Conservation (phyloP, 2,329 filamentous ascomycete genomes). For the Piedraia hortae region DNA sequence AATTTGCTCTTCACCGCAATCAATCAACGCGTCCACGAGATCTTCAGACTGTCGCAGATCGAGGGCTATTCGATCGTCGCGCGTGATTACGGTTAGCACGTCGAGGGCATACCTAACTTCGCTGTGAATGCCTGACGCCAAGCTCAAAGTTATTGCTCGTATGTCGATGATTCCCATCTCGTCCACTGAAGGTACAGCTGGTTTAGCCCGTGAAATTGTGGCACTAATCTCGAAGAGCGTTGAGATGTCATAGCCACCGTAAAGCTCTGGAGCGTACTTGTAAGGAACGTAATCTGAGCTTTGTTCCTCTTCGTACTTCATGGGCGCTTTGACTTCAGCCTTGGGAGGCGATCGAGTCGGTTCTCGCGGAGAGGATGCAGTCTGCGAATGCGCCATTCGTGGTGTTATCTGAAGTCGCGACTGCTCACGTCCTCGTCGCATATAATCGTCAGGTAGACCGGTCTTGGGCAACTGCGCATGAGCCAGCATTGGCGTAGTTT, state of each 20-base stretch:
- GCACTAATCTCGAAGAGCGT: constrained; percentile 35
- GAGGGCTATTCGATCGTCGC: constrained; percentile 33
- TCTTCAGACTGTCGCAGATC: constrained; percentile 58
- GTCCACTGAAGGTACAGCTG: constrained; percentile 42
- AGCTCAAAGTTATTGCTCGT: constrained; percentile 60
- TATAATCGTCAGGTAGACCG: constrained; percentile 18
- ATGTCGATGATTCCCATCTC: constrained; percentile 80
- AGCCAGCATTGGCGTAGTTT: constrained; percentile 19
- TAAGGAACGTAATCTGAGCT: constrained; percentile 10
- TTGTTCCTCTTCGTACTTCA: constrained; percentile 12
- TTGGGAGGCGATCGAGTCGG: constrained; percentile 3
- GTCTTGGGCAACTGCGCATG: constrained; percentile 22
- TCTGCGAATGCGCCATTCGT: too few species aligned
- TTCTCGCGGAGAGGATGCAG: constrained; percentile 11
- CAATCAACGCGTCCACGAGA: constrained; percentile 60
- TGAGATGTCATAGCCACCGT: constrained; percentile 46
- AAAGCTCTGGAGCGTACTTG: constrained; percentile 6
- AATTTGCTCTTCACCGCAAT: constrained; percentile 72
- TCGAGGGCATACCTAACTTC: constrained; percentile 82
- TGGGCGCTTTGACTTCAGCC: too few species aligned
- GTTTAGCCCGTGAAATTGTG: constrained; percentile 39
- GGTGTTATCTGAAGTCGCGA: constrained; percentile 10
- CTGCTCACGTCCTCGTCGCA: constrained; percentile 11
- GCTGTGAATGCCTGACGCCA: constrained; percentile 68
- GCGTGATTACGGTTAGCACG: constrained; percentile 45